Evolutionary conservation across 2,329 filamentous ascomycete genomes (phyloP).

Genomic region (Parastagonospora nodorum): DNA sequence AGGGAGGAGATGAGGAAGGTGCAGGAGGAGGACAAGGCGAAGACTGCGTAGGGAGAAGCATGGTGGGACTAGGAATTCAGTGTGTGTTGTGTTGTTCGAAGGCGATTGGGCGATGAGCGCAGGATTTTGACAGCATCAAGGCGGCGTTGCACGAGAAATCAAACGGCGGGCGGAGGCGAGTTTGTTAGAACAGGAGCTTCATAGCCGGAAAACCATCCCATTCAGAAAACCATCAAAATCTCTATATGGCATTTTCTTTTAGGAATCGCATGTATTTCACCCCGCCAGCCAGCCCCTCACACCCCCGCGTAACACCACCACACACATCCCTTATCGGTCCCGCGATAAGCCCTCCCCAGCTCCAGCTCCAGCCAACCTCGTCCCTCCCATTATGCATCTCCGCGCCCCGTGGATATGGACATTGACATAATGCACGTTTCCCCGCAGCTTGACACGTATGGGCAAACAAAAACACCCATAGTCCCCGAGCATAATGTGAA

Average conservation of each 20-base stretch:
- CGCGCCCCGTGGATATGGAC: conserved; percentile 44
- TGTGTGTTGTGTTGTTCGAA: not conserved
- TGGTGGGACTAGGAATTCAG: not conserved
- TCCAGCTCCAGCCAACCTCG: conserved; percentile 10
- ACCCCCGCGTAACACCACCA: conserved; percentile 3
- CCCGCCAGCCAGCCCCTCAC: not conserved
- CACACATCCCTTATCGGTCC: conserved; percentile 10
- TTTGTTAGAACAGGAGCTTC: not conserved
- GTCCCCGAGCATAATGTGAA: not conserved
- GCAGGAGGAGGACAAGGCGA: conserved; percentile 30
- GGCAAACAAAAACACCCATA: conserved; percentile 37
- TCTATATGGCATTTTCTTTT: not conserved
- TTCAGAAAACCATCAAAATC: not conserved
- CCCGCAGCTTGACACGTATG: not conserved
- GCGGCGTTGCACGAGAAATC: no score
- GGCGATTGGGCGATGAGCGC: no score
- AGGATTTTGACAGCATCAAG: no score
- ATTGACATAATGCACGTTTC: conserved; percentile 19
- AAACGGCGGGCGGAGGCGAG: no score
- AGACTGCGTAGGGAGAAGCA: conserved; percentile 12
- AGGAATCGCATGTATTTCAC: no score
- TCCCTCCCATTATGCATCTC: conserved; percentile 33
- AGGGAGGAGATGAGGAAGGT: conserved; percentile 40
- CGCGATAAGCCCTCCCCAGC: conserved; percentile 11
- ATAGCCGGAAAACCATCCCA: not conserved